phyloP scores from a whole-genome alignment of 2,329 filamentous ascomycete species.

The Dissoconium aciculare region DNA sequence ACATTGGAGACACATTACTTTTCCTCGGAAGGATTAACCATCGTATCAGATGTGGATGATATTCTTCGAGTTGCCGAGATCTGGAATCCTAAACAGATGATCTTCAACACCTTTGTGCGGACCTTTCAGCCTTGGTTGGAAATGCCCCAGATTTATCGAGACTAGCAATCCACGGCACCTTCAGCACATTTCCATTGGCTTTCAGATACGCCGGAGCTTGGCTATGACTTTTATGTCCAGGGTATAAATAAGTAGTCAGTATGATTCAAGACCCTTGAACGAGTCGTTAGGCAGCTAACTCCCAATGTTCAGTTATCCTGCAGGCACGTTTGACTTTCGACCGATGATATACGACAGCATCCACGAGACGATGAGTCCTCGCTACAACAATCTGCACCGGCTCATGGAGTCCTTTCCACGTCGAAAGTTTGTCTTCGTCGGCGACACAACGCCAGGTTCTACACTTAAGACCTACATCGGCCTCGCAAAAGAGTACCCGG shows the following conservation, averaged over 20 bases:
- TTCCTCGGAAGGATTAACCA: slow-evolving; percentile 11
- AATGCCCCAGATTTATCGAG: slow-evolving; percentile 11
- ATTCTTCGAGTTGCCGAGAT: slow-evolving; percentile 13
- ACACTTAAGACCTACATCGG: slow-evolving; percentile 10
- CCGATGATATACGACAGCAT: slow-evolving; percentile 9
- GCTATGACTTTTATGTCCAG: slow-evolving; percentile 8
- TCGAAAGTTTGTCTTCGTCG: slow-evolving; percentile 15
- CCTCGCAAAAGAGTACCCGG: slow-evolving; percentile 6
- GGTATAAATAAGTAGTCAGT: slow-evolving; percentile 3
- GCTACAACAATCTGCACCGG: slow-evolving; percentile 8
- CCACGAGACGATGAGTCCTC: slow-evolving; percentile 5
- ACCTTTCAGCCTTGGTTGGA: slow-evolving; percentile 10
- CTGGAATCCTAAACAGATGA: slow-evolving; percentile 15
- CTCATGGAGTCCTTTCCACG: slow-evolving; percentile 13
- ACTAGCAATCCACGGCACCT: slow-evolving; percentile 5
- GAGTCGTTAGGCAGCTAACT: too few species aligned
- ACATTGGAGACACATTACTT: too few species aligned
- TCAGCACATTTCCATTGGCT: slow-evolving; percentile 17
- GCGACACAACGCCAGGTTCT: slow-evolving; percentile 13
- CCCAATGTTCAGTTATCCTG: slow-evolving; percentile 10
- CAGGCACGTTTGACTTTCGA: slow-evolving; percentile 15
- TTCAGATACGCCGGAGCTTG: slow-evolving; percentile 13
- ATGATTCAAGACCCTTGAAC: too few species aligned
- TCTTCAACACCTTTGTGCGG: slow-evolving; percentile 9
- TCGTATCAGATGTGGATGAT: slow-evolving; percentile 18